Evolutionary conservation across 345 rosid species (phyloP).

Genomic region (Turritis glabra): DNA sequence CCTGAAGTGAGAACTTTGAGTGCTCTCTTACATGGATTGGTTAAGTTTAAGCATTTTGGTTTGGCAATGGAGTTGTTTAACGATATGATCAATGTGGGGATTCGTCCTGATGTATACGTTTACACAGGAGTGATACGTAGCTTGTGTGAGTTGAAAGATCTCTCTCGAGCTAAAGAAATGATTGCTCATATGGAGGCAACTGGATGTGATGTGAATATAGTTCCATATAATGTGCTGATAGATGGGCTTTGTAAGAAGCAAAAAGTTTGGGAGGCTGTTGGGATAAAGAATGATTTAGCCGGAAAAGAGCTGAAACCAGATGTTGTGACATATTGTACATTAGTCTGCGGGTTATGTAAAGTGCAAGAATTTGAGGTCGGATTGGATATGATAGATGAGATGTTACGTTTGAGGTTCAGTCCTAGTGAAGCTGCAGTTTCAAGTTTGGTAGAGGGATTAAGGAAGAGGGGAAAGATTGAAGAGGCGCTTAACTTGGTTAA

Average conservation of each 20-base stretch:
- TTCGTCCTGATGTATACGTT: constrained; percentile 61
- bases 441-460: constrained; percentile 65
- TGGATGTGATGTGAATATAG: constrained; percentile 56
- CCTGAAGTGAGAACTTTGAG: constrained; percentile 79
- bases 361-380: constrained; percentile 60
- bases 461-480: constrained; percentile 56
- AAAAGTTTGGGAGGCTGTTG: constrained; percentile 66
- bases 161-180: constrained; percentile 62
- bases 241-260: constrained; percentile 78
- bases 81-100: constrained; percentile 49
- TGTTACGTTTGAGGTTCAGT: constrained; percentile 56
- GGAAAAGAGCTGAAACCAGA: constrained; percentile 54
- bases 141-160: constrained; percentile 72
- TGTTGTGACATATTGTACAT: constrained; percentile 68
- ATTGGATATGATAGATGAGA: constrained; percentile 58
- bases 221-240: constrained; percentile 74
- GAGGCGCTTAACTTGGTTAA: constrained; percentile 63
- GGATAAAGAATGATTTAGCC: constrained; percentile 56
- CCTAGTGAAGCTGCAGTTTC: constrained; percentile 79
- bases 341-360: constrained; percentile 74
- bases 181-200: constrained; percentile 55
- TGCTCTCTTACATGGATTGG: constrained; percentile 62
- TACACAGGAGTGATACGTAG: constrained; percentile 61
- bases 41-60: constrained; percentile 55
- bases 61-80: constrained; percentile 61